phyloP scores from a whole-genome alignment of 805 yeast species.

The Pichia phayaonensis region DNA sequence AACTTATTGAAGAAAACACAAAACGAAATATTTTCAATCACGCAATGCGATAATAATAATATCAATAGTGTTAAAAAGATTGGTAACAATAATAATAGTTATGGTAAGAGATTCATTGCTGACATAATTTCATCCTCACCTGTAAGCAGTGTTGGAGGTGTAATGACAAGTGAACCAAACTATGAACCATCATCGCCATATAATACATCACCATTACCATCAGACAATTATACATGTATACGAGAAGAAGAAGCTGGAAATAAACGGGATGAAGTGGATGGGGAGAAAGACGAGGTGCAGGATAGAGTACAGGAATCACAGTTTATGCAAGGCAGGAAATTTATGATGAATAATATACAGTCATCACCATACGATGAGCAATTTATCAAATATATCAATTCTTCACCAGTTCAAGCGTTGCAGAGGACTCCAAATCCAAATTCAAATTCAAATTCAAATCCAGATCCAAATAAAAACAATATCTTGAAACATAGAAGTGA shows the following conservation, averaged over 20 bases:
- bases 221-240: background rate
- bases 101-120: background rate
- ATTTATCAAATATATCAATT: slow-evolving; percentile 8
- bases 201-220: slow-evolving; percentile 23
- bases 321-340: too few species aligned
- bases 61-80: background rate
- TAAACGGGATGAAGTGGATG: too few species aligned
- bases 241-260: too few species aligned
- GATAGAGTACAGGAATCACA: background rate
- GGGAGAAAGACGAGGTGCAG: background rate
- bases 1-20: slow-evolving; percentile 13
- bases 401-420: slow-evolving; percentile 7
- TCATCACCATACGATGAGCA: slow-evolving; percentile 10
- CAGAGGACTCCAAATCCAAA: background rate
- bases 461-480: background rate
- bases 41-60: slow-evolving; percentile 4
- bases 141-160: background rate
- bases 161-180: slow-evolving; percentile 4
- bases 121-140: slow-evolving; percentile 6
- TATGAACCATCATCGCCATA: slow-evolving; percentile 20
- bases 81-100: background rate
- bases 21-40: slow-evolving; percentile 16
- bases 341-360: background rate
- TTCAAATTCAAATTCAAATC: background rate
- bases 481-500: background rate